Percentiles rank a stretch among this genome's conserved stretches.
These are phyloP conservation scores for Thielaviopsis punctulata DNA, from an alignment of 2,329 filamentous ascomycete species.

Conservation along the genomic window DNA sequence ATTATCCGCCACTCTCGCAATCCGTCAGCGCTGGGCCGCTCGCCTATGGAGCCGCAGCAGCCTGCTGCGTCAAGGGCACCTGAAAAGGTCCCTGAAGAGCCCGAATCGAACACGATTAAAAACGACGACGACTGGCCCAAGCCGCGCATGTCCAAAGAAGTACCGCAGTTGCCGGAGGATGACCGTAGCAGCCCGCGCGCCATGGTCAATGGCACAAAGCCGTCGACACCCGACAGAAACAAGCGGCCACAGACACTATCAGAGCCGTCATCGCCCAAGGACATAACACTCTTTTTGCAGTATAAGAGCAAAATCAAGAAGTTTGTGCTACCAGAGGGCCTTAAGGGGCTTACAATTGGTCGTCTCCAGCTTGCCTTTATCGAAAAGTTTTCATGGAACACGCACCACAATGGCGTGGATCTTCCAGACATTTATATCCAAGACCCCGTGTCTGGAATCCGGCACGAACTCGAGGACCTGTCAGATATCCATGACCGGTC, in stretches of 20 bases:
- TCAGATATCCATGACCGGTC: slow-evolving; percentile 86
- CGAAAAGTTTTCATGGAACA: slow-evolving; percentile 98
- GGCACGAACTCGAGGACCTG: slow-evolving; percentile 88
- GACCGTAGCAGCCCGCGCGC: not conserved
- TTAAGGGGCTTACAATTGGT: slow-evolving; percentile 69
- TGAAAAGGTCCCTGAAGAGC: slow-evolving; percentile 10
- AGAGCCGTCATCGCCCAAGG: slow-evolving; percentile 53
- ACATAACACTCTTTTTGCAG: slow-evolving; percentile 84
- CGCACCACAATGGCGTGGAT: slow-evolving; percentile 80
- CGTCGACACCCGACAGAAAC: slow-evolving; percentile 11
- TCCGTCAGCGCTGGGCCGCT: slow-evolving; percentile 27
- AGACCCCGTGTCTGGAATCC: slow-evolving; percentile 86
- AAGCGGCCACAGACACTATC: slow-evolving; percentile 36
- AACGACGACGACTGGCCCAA: slow-evolving; percentile 3
- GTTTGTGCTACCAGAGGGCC: slow-evolving; percentile 72
- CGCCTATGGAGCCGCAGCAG: slow-evolving; percentile 3
- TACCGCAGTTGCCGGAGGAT: slow-evolving; percentile 7
- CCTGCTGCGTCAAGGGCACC: slow-evolving; percentile 1
- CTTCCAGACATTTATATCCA: slow-evolving; percentile 96
- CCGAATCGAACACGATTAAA: not conserved
- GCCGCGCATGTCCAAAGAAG: not conserved
- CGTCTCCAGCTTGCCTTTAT: slow-evolving; percentile 90
- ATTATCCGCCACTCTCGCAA: slow-evolving; percentile 29
- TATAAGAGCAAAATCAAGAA: slow-evolving; percentile 98
- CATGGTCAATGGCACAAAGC: slow-evolving; percentile 12